Base-by-base conservation (phyloP, 331 rosid species). In the Dryas integrifolia region DNA sequence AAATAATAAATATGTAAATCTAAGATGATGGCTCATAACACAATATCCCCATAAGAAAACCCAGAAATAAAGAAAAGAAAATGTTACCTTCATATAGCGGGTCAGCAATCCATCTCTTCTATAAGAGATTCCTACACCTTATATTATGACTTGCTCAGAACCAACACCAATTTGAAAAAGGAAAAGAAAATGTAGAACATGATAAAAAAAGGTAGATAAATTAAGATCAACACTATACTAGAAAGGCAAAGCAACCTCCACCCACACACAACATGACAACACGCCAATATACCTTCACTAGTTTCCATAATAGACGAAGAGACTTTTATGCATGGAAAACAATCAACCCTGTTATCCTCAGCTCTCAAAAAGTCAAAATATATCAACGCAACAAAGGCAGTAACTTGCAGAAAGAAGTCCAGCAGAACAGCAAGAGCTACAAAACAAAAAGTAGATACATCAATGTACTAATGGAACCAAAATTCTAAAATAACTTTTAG, bases 361-460 rank as follows among this genome's bases (percentile, higher is more conserved):
- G 96, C 87, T 82, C 98, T 91, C 77, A 48, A 76, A 84, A 82
- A 85, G 86, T 94, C 98, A 44, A 91, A 85, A 67, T 90, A 83
- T 66, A 94, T 82, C 86, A 94, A 76, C 11, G 96, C 95, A 24
- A 94, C 96, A 73, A 94, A 94, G 26, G 97, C 97, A 48, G 98
- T 89, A 70, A 94, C 80, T 86, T 94, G 98, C 80, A 94, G 92
- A 77, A 94, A 84, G 75, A 94, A 94, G 82, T 94, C 97, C 84
- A 94, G 85, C 14, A 94, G 90, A 84, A 94, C 96, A 48, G 98
- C 98, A 92, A 94, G 87, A 77, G 97, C 98, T 94, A 63, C 76
- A 83, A 82, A 78, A 63, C 26, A 82, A 48, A 49, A 65, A 44
- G 18, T 52, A 50, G 65, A 65, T 15, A 67, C 64, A 67, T 81